Evolutionary conservation across 1,139 yeast genomes (phyloP).

Genomic region (Debaryomycetaceae sp.): DNA sequence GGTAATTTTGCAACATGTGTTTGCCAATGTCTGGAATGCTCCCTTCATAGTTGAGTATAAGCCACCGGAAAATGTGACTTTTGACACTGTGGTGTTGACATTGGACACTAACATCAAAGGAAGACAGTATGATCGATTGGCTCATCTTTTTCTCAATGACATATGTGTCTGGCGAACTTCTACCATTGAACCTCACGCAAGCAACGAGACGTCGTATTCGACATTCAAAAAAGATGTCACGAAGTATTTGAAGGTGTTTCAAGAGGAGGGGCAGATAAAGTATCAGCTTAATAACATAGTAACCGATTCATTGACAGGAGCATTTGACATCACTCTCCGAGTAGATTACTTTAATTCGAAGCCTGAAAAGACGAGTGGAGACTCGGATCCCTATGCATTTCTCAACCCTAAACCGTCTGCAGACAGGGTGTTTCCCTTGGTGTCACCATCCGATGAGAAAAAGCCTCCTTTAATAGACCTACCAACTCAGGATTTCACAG

Average conservation of each 20-base stretch:
- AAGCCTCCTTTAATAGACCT: slow-evolving; percentile 42
- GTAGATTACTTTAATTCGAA: slow-evolving; percentile 43
- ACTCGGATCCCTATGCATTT: slow-evolving; percentile 8
- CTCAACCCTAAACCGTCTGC: slow-evolving; percentile 28
- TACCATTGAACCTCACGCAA: slow-evolving; percentile 73
- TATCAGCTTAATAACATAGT: slow-evolving; percentile 68
- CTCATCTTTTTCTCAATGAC: slow-evolving; percentile 63
- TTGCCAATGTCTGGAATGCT: slow-evolving; percentile 35
- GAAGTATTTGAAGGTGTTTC: slow-evolving; percentile 51
- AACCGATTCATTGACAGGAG: slow-evolving; percentile 55
- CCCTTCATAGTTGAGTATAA: slow-evolving; percentile 26
- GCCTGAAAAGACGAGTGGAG: slow-evolving; percentile 2
- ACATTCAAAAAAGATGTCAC: slow-evolving; percentile 62
- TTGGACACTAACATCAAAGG: slow-evolving; percentile 61
- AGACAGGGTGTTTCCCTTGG: slow-evolving; percentile 29
- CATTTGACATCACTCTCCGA: slow-evolving; percentile 50
- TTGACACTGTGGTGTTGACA: slow-evolving; percentile 59
- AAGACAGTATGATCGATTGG: slow-evolving; percentile 73
- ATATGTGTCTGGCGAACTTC: slow-evolving; percentile 81
- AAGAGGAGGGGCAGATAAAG: slow-evolving; percentile 29
- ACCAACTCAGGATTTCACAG: slow-evolving; percentile 35
- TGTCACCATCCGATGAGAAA: slow-evolving; percentile 12
- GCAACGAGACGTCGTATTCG: slow-evolving; percentile 34
- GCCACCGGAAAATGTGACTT: slow-evolving; percentile 33
- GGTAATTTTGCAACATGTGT: slow-evolving; percentile 28